Evolutionary conservation across 768 basidiomycete species (phyloP), one percentile per base, ranked within the genome.

Genomic region (Arthromyces matolae): DNA sequence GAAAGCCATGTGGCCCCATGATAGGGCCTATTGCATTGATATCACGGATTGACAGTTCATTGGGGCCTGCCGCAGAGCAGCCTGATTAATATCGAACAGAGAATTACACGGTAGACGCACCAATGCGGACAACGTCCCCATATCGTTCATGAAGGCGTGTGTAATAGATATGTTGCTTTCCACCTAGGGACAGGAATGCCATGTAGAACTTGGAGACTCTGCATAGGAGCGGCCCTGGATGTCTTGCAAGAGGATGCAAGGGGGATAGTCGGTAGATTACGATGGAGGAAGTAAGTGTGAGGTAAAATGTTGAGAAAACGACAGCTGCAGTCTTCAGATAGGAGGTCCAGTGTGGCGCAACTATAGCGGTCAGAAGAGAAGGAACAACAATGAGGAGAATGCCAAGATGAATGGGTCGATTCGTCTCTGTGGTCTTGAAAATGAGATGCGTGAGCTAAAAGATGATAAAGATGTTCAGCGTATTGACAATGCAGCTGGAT

Each of bases 71-170:
- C 19, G 2, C 33, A 16, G 33, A n/a, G 5, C 18, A 42, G 41
- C 3, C 10, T 13, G 10, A 10, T 19, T 14, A 33, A 33, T 33
- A 33, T 14, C 18, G 31, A 25, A 37, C n/a, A 27, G 47, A 29
- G 24, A 38, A 29, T 25, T 13, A 12, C 36, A 47, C 14, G 32
- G 27, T 24, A n/a, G 14, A 55, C 71, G 42, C 42, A 79, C 82
- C 81, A 32, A 78, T 72, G 56, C 82, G 66, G 25, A 83, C 79
- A 16, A 77, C 67, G 41, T 78, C 71, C 1, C 82, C 83, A 42
- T 80, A 83, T 35, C 65, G 67, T 34, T 71, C 64, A 53, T 83
- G 82, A n/a, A 81, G 59, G 18, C 61, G 52, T 18, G 66, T 57
- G 52, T 75, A 73, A 49, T 72, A 70, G 2, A 67, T 56, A 52